Base-by-base conservation (phyloP, 1,139 yeast genomes). In the Kodamaea fungicola region DNA sequence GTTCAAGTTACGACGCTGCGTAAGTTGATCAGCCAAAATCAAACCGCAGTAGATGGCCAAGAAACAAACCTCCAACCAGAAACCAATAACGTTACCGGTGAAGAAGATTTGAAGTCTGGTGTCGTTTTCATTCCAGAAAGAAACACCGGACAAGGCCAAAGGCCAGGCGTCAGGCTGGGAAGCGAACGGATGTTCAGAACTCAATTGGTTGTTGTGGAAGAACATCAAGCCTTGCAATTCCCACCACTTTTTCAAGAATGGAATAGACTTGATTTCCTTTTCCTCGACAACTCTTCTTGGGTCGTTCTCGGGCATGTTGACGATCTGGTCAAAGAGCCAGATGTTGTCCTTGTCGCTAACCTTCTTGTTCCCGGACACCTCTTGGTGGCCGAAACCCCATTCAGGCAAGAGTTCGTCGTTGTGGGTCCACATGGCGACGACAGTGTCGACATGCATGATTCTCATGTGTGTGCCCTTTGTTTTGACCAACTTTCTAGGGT, bases 111-210 rank as follows among this genome's bases (percentile, higher is more conserved):
- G 98, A 53, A 68, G 70, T 48, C 70, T 76, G 41, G 57, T 57
- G 3, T 64, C 70, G 44, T 80, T 79, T 43, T 87, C 81, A 32
- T 95, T 89, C 96, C 97, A 92, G 74, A 92, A 92, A 1, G 97
- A 88, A 23, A 92, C 97, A 49, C 99, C 99, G 9, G 87, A 78
- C 39, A 84, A 63, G 32, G 94, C 77, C 49, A 87, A 74, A n/a
- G 98, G 98, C 99, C 99, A 92, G 6, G 84, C 68, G 46, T 81
- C 78, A 4, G 99, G 99, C 46, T 81, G 83, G 4, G 97, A 87
- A 7, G 97, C 96, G 67, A 87, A 94, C 34, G 99, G 99, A 61
- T 92, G 99, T 28, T 86, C 88, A 12, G 92, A 74, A 4, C 92
- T 76, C 50, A 92, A 71, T 50, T 83, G 80, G 62, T 90, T 92